Evolutionary conservation across 2,329 filamentous ascomycete genomes (phyloP).

Genomic region (Cyclaneusma minus): DNA sequence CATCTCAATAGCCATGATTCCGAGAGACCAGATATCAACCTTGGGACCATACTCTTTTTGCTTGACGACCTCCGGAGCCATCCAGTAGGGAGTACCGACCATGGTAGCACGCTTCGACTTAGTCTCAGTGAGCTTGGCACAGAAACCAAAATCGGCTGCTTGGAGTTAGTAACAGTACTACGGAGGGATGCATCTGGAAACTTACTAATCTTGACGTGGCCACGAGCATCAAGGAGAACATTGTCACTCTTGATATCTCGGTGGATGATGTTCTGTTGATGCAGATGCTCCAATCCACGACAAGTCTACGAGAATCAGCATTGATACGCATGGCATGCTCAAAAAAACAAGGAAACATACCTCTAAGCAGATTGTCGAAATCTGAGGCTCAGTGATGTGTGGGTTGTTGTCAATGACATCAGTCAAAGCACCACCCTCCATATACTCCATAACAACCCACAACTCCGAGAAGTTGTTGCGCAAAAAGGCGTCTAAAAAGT

Average conservation of each 20-base stretch:
- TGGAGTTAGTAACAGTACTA: conserved; percentile 18
- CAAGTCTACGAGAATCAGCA: conserved; percentile 52
- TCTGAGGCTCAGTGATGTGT: conserved; percentile 88
- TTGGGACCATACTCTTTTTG: conserved; percentile 98
- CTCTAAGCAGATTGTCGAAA: conserved; percentile 92
- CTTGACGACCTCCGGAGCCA: conserved; percentile 98
- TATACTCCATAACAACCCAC: conserved; percentile 99
- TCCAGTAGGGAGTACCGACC: conserved; percentile 99
- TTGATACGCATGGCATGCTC: background rate
- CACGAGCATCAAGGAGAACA: conserved; percentile 81
- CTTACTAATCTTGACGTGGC: conserved; percentile 95
- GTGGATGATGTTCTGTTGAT: conserved; percentile 94
- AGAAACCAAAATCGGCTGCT: conserved; percentile 96
- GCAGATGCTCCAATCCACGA: conserved; percentile 83
- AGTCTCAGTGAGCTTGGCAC: conserved; percentile 91
- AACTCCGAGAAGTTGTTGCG: conserved; percentile 88
- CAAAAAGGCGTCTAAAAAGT: conserved; percentile 93
- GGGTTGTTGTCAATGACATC: conserved; percentile 98
- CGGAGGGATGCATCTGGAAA: conserved; percentile 12
- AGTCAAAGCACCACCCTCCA: conserved; percentile 94
- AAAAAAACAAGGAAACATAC: conserved; percentile 33
- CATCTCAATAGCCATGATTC: conserved; percentile 99
- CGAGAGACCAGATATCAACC: conserved; percentile 96
- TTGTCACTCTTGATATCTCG: conserved; percentile 99
- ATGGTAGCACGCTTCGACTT: conserved; percentile 97